Evolutionary conservation across 257 asterid species (phyloP), one percentile per base, ranked within the genome.

Genomic region (Solanum medicagineum): DNA sequence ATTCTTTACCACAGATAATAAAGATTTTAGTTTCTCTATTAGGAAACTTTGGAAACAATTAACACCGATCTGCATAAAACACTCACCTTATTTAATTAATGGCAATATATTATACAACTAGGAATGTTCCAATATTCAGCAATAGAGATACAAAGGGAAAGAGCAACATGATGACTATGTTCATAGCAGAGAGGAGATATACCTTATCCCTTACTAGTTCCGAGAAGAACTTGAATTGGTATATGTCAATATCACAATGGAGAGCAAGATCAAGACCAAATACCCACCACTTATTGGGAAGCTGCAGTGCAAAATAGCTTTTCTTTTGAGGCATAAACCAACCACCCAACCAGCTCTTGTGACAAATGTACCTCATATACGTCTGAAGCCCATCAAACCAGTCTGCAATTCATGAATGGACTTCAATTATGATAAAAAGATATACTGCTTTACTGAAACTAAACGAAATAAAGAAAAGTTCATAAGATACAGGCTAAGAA

Each of bases 371-470:
- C 87, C 98, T 93, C 99, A 97, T 97, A 87, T 92, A 97, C 19
- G 99, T 95, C 91, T 97, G 99, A 86, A 97, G 98, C 84, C 99
- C 99, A 86, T 97, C 99, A 91, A 97, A 97, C 99, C 99, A 97
- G 91, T 97, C 98, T 97, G 94, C 84, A 86, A 87, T 87, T 66
- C 73, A 60, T 60, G 81, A 73, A 90, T 54, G 77, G 68, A 62
- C 36, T 32, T 68, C 26, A 69, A 84, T 83, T 47, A 54, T 26
- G 86, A 62, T 17, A 73, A 81, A 36, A 84, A 62, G 60, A 44
- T 40, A 59, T 82, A 17, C 45, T 44, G 26, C 71, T 66, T 82
- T 42, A 40, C 9, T n/a, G 42, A 44, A 40, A 82, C 57, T 15
- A 32, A 63, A 42, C 6, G 13, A 47, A 44, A n/a, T n/a, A 42